Base-by-base conservation (phyloP, 257 asterid species). In the Gentiana macrophylla region DNA sequence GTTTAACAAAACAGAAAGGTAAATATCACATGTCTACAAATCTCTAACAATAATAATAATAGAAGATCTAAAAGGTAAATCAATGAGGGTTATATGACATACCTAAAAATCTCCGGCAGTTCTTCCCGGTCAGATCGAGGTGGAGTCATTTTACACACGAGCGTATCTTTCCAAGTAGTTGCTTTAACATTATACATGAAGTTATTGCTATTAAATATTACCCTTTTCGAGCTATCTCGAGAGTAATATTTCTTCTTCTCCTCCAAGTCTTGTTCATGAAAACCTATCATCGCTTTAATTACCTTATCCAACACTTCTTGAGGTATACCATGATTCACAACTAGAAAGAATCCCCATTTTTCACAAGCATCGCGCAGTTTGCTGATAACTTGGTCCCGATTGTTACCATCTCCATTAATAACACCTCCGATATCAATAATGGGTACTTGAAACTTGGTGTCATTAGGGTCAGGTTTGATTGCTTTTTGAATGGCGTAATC, bases 161-260 rank as follows among this genome's bases (percentile, higher is more conserved):
- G 37, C 8, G 87, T 71, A 64, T 84, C 91, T 67, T 84, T 79
- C 94, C 94, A 82, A 38, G 63, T 75, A 11, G 91, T 84, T 32
- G 78, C 66, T 11, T 3, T 59, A 1, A 81, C 62, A 7, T 32
- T 50, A 60, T 69, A 72, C 56, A 84, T 44, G 57, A 77, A 90
- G 48, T 53, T 62, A 12, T 72, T 79, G 59, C 76, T 67, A 47
- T 50, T 32, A 55, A 47, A 79, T 54, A 49, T 51, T 7, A 84
- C 76, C 8, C 8, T 67, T 24, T 55, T 65, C 9, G 50, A 60
- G 0, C 1, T 0, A 65, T 79, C 91, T 3, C 94, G 68, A 0
- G 86, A 32, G 35, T 80, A 76, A 12, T 60, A 84, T 50, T 44
- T 62, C 64, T n/a, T 74, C 65, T 80, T 80, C 68, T 64, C 80